Evolutionary conservation across 108 stramenopile species (phyloP), one percentile per base, ranked within the genome.

Genomic region (Stephanodiscus triporus): DNA sequence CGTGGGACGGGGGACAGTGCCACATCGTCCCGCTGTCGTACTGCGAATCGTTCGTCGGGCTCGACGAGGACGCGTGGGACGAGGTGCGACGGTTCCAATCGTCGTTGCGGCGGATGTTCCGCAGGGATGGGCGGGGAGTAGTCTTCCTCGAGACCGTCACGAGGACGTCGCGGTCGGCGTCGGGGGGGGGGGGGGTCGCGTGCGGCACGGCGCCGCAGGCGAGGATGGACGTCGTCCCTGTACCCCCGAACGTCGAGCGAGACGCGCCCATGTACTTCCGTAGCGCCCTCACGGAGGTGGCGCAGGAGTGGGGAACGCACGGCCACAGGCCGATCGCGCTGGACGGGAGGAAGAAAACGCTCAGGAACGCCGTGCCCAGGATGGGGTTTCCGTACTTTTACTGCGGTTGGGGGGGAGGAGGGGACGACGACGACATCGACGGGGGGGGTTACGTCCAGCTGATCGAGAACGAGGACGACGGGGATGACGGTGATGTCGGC

Each of bases 251-350:
- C 13, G 72, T 72, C 29, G 70, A 77, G 45, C 65, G 76, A n/a
- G 94, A 95, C 80, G 90, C 87, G 16, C 80, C 85, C 19, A 73
- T 94, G 59, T 92, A 74, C 58, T 92, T 95, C 70, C 81, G 85
- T 65, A 78, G 80, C 16, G 83, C 88, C 8, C 55, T 95, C 75
- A 61, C 63, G 4, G 94, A 95, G 73, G 84, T 87, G 70, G 80
- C 87, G 1, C 86, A 89, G 63, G 94, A 95, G 66, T 89, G 86
- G 83, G 94, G 89, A n/a, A 90, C 88, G 9, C 89, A 91, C 61
- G 86, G 61, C 59, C 88, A 91, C 61, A 72, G 62, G 40, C 66
- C 71, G 24, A 72, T 79, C 32, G 45, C 85, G 5, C 67, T 92
- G 66, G 59, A 59, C 16, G 80, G 76, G n/a, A 29, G 60, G 20